These are phyloP conservation scores for Populus pruinosa DNA, from an alignment of 345 rosid species.

Conservation along the genomic window DNA sequence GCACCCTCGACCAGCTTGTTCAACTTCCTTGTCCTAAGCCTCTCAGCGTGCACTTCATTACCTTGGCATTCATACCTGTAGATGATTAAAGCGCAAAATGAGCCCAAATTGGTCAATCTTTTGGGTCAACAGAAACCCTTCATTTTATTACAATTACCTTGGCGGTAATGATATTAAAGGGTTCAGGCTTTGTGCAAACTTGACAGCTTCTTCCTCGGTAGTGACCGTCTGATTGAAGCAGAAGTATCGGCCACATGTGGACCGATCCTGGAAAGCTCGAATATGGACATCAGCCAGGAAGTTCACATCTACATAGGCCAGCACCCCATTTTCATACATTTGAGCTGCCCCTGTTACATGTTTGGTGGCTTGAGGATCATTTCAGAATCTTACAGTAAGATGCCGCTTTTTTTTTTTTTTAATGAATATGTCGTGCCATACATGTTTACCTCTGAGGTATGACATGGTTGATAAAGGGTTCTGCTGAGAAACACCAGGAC, in stretches of 20 bases:
- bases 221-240: constrained; percentile 70
- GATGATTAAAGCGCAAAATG: not conserved
- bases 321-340: constrained; percentile 78
- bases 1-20: constrained; percentile 59
- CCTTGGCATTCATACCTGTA: constrained; percentile 59
- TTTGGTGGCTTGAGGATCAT: not conserved
- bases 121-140: not conserved
- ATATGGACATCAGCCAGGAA: constrained; percentile 72
- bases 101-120: not conserved
- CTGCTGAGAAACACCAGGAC: constrained; percentile 61
- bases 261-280: constrained; percentile 58
- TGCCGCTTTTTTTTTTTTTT: not conserved
- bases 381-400: not conserved
- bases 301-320: constrained; percentile 53
- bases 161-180: constrained; percentile 65
- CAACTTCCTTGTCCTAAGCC: constrained; percentile 63
- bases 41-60: constrained; percentile 51
- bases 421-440: not conserved
- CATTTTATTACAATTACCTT: constrained; percentile 26
- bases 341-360: constrained; percentile 60
- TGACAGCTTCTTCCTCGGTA: constrained; percentile 54
- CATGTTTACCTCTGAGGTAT: constrained; percentile 64
- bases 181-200: constrained; percentile 52
- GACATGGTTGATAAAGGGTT: constrained; percentile 67
- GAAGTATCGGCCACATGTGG: constrained; percentile 72